Evolutionary conservation across 192 early-diverging fungal genomes (phyloP).

Genomic region (Umbelopsis vinacea): DNA sequence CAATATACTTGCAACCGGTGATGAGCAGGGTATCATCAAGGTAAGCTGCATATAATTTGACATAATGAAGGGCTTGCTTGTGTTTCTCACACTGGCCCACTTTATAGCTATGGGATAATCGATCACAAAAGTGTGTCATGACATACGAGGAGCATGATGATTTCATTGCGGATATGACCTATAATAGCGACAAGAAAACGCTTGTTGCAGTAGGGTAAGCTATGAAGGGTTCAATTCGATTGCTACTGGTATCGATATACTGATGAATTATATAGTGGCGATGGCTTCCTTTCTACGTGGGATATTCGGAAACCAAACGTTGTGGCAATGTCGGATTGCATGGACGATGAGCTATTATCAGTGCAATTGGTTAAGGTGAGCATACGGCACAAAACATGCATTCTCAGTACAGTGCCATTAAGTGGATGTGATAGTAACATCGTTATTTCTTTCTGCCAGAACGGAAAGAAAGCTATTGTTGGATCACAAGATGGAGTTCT

Average conservation of each 20-base stretch:
- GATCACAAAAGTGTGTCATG: constrained; percentile 75
- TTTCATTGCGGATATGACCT: constrained; percentile 90
- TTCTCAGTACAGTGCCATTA: background rate
- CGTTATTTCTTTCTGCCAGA: constrained; percentile 44
- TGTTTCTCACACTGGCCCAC: background rate
- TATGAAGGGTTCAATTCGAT: background rate
- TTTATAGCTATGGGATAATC: constrained; percentile 84
- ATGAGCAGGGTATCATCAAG: constrained; percentile 89
- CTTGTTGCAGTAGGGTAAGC: constrained; percentile 73
- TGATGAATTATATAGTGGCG: constrained; percentile 61
- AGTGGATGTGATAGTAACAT: no score
- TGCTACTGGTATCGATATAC: background rate
- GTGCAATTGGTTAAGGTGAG: constrained; percentile 70
- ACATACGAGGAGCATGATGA: constrained; percentile 88
- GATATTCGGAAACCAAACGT: constrained; percentile 90
- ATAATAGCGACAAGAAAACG: constrained; percentile 69
- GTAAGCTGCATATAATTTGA: constrained; percentile 42
- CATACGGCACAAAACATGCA: background rate
- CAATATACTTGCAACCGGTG: constrained; percentile 86
- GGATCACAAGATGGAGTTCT: constrained; percentile 91
- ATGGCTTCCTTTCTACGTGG: constrained; percentile 89
- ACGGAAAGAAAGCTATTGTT: constrained; percentile 82
- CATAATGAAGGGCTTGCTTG: background rate
- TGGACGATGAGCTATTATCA: constrained; percentile 95
- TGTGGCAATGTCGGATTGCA: constrained; percentile 86